Conservation (phyloP, 768 basidiomycete species). For the Serendipita sp. region DNA sequence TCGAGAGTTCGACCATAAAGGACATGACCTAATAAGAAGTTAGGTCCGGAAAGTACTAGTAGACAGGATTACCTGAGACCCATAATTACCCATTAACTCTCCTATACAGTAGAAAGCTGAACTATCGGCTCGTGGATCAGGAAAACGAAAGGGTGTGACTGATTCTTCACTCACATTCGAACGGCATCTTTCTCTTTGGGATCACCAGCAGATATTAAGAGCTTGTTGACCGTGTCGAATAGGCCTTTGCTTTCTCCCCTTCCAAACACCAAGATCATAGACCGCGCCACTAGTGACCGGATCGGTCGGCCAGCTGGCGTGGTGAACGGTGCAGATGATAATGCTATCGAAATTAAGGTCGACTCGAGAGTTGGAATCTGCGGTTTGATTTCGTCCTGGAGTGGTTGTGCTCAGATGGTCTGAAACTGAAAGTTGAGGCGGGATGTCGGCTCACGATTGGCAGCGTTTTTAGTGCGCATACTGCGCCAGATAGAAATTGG, state of each 20-base stretch:
- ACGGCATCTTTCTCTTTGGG: conserved; percentile 51
- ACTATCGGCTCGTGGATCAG: conserved; percentile 23
- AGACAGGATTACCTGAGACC: conserved; percentile 51
- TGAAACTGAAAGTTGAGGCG: neutral
- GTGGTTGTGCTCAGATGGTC: neutral
- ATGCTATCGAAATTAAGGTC: conserved; percentile 48
- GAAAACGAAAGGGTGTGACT: neutral
- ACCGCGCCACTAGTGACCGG: conserved; percentile 62
- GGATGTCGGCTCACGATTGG: conserved; percentile 30
- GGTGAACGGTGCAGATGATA: conserved; percentile 38
- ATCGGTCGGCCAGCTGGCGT: conserved; percentile 81
- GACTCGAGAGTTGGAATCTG: conserved; percentile 46
- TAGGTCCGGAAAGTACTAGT: neutral
- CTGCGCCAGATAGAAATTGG: conserved; percentile 59
- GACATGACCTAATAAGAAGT: conserved; percentile 64
- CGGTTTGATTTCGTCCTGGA: conserved; percentile 50
- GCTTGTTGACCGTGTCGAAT: conserved; percentile 70
- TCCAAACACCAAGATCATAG: conserved; percentile 54
- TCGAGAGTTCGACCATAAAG: conserved; percentile 71
- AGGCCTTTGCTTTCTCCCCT: conserved; percentile 69
- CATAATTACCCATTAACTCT: conserved; percentile 72
- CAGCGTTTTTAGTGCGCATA: conserved; percentile 37
- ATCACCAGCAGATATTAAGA: conserved; percentile 63
- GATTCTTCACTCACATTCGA: conserved; percentile 40
- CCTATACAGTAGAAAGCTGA: conserved; percentile 78